Conservation (phyloP, 208 protist genomes). For the Leishmania aethiopica region DNA sequence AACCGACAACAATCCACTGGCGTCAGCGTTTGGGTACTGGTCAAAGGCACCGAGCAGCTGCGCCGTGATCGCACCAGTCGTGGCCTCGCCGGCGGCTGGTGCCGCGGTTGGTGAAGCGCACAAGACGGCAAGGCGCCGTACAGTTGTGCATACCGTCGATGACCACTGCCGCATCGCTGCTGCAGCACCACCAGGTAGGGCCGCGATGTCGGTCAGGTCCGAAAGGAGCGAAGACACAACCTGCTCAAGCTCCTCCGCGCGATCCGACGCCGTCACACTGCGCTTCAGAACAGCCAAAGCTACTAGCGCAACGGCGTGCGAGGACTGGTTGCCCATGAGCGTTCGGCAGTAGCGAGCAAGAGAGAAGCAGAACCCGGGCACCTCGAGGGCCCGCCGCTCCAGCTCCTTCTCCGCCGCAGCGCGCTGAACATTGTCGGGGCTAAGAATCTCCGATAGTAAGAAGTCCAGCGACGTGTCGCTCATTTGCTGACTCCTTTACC, state of each 20-base stretch:
- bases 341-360: constrained; percentile 28
- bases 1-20: not conserved
- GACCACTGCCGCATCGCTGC: constrained; percentile 20
- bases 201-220: constrained; percentile 9
- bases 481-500: not conserved
- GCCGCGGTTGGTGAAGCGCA: not conserved
- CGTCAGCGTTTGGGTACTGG: constrained; percentile 3
- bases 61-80: not conserved
- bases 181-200: not conserved
- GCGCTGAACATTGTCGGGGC: constrained; percentile 49
- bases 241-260: constrained; percentile 19
- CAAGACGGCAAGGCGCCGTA: constrained; percentile 22
- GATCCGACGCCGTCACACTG: constrained; percentile 9
- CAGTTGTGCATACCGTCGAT: not conserved
- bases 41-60: constrained; percentile 13
- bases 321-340: constrained; percentile 7
- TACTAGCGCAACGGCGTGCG: constrained; percentile 27
- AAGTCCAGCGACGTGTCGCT: constrained; percentile 13
- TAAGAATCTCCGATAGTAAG: constrained; percentile 45
- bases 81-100: not conserved
- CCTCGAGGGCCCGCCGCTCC: constrained; percentile 25
- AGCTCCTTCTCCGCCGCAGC: constrained; percentile 47
- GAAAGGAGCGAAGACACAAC: constrained; percentile 17
- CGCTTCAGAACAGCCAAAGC: constrained; percentile 57
- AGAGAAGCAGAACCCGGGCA: constrained; percentile 29